Base-by-base conservation (phyloP, 2,329 filamentous ascomycete species). In the Penicillium sp. region DNA sequence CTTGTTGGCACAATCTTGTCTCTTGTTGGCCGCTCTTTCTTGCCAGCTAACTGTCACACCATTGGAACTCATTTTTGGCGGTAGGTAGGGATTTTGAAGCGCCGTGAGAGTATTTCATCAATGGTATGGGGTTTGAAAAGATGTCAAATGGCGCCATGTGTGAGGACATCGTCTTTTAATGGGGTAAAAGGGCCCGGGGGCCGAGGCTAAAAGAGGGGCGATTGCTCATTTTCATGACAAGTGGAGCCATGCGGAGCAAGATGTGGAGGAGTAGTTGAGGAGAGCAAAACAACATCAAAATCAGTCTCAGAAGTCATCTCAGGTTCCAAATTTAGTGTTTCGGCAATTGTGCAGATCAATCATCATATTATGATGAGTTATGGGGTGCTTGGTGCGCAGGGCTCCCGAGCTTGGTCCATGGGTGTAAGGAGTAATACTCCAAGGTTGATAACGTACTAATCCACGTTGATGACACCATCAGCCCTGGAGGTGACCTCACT, bases 1-100 rank as follows among this genome's bases (percentile, higher is more conserved):
- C 22, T 54, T 59, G 14, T 51, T 39, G 7, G 47, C 52, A 27
- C 57, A 56, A 5, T 53, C 47, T 21, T 58, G 48, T 44, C 49
- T 52, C 22, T 64, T 64, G 11, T 45, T 40, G 21, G 56, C 53
- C 4, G 53, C 56, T 48, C 45, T 57, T 34, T 52, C 46, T 14
- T 56, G 43, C 61, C 59, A 63, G 10, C 47, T 16, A 2, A 38
- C 14, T 2, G 3, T 21, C 32, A 41, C 22, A 40, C 22, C 27
- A 34, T 36, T 4, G n/a, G 46, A 48, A n/a, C 51, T 21, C 51
- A 54, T 54, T 34, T 22, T 49, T 8, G 24, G 24, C 8, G 5
- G 1, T 27, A 8, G 3, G 24, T 27, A 27, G 18, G 18, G 18
- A 18, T 27, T 2, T 27, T 27, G 24, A 8, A 6, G 24, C 24